A percentile compares a stretch with the other conserved stretches of the same genome.
Evolutionary conservation across 2,329 filamentous ascomycete species (phyloP).

Genomic region (Fusarium lateritium): DNA sequence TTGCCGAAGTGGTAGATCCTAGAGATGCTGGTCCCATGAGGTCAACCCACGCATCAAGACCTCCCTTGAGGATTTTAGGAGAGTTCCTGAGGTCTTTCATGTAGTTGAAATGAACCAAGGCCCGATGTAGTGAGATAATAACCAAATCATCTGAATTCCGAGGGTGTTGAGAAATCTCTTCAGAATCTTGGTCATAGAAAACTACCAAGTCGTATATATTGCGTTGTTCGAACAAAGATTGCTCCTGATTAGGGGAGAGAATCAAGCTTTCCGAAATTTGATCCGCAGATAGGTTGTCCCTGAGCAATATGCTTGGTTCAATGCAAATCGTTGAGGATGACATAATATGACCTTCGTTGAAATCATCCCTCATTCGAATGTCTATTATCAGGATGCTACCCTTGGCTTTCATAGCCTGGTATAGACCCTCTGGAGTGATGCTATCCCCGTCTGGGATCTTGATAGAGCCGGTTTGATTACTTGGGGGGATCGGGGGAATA

Average conservation of each 20-base stretch:
- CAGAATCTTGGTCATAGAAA: conserved; percentile 84
- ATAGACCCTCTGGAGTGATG: conserved; percentile 79
- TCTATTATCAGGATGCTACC: conserved; percentile 85
- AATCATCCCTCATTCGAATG: conserved; percentile 83
- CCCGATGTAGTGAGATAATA: conserved; percentile 82
- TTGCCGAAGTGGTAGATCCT: conserved; percentile 59
- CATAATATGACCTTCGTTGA: conserved; percentile 91
- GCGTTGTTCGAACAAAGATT: conserved; percentile 78
- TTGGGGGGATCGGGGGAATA: conserved; percentile 55
- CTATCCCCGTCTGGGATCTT: conserved; percentile 67
- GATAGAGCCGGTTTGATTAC: conserved; percentile 59
- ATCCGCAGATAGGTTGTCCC: conserved; percentile 75
- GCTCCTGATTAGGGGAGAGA: conserved; percentile 81
- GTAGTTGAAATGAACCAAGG: conserved; percentile 87
- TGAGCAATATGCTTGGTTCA: conserved; percentile 81
- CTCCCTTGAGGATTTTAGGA: conserved; percentile 85
- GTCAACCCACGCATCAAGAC: conserved; percentile 88
- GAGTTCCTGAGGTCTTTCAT: conserved; percentile 79
- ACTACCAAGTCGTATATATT: conserved; percentile 89
- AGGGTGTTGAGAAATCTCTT: conserved; percentile 61
- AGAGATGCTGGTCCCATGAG: conserved; percentile 80
- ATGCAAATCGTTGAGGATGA: conserved; percentile 89
- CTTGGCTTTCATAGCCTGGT: conserved; percentile 74
- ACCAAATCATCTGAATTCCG: conserved; percentile 63
- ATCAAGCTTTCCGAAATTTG: conserved; percentile 78